Base-by-base conservation (phyloP, 2,329 filamentous ascomycete genomes). In the Huntiella abstrusa region DNA sequence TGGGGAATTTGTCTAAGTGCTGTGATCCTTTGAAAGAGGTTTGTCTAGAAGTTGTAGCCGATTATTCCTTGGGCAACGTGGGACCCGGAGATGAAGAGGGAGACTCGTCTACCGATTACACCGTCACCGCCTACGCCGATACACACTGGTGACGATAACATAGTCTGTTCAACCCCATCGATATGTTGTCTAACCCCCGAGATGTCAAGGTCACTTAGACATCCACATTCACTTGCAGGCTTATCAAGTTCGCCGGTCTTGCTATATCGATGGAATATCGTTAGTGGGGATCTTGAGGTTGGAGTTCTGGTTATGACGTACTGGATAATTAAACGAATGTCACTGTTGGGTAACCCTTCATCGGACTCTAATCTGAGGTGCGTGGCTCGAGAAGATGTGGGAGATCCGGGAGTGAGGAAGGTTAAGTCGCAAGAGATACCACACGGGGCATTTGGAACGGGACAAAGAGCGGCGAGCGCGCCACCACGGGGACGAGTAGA, bases 71-170 rank as follows among this genome's bases (percentile, higher is more conserved):
- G 66, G 0, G 67, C 66, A 3, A 68, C 59, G 51, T 46, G 50
- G 0, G 46, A 41, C 0, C 52, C 46, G 0, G 55, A 51, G 0
- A 58, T 56, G 28, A 57, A 59, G 0, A 70, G 45, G 0, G 66
- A 68, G 1, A 70, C 65, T 7, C 67, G 57, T 4, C 67, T 59
- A 1, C 67, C 67, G 15, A 70, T 70, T 44, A 70, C 67, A 7
- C 67, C 67, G 6, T 64, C 56, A 19, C 56, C 56, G 1, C 67
- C 66, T 6, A 70, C 64, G 47, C 63, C 57, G 1, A 69, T 57
- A 0, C 62, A 65, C 3, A 70, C 54, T 0, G 66, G 64, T 0
- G 54, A 54, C 3, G 56, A 54, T 0, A 70, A 55, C 0, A 58
- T 52, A 11, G 40, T 39, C 12, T 48, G 41, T 7, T 19, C 39